These are phyloP conservation scores for Sporothrix luriei DNA, from an alignment of 2,329 filamentous ascomycete genomes.

Conservation along the genomic window DNA sequence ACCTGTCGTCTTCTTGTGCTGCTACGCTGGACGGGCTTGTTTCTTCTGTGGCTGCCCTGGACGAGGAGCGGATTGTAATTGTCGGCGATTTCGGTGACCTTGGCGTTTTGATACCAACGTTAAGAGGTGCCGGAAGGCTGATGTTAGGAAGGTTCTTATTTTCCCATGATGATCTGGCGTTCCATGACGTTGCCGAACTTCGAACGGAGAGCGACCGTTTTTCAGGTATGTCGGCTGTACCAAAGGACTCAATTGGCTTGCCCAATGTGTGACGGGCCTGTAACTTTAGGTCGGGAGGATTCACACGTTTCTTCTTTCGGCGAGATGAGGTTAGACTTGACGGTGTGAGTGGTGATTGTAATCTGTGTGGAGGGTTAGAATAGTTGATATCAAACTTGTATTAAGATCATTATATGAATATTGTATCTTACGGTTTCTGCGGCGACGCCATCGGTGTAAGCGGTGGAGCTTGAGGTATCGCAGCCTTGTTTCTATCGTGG, in stretches of 20 bases:
- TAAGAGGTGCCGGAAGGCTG: constrained; percentile 21
- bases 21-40: neutral
- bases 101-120: constrained; percentile 10
- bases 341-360: constrained; percentile 22
- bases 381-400: neutral
- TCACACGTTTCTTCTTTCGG: neutral
- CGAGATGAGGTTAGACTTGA: neutral
- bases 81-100: constrained; percentile 16
- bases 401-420: too few species aligned
- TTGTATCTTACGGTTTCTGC: neutral
- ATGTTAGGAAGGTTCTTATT: constrained; percentile 15
- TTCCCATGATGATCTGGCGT: constrained; percentile 24
- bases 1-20: constrained; percentile 28
- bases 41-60: neutral
- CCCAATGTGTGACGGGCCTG: constrained; percentile 16
- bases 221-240: neutral
- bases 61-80: constrained; percentile 4
- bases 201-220: constrained; percentile 14
- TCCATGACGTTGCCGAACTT: constrained; percentile 23
- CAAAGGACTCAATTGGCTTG: neutral
- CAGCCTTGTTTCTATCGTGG: neutral
- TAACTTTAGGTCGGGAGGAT: neutral
- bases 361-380: neutral
- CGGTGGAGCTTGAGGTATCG: constrained; percentile 2
- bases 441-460: constrained; percentile 23